Evolutionary conservation across 345 rosid genomes (phyloP).

Genomic region (Citrus reticulata): DNA sequence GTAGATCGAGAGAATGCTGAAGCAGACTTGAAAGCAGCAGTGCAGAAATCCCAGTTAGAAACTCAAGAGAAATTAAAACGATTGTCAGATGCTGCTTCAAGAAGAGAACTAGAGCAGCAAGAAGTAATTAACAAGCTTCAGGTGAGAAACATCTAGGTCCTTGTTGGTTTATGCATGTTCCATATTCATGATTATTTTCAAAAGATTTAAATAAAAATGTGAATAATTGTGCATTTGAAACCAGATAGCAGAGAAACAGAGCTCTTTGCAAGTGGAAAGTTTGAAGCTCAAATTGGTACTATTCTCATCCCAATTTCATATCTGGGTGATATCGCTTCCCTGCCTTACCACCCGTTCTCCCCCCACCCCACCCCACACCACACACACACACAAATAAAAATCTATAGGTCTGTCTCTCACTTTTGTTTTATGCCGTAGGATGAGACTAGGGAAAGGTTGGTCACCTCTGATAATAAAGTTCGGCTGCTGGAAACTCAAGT

Average conservation of each 20-base stretch:
- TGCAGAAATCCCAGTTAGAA: slow-evolving; percentile 74
- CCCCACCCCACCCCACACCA: too few species aligned
- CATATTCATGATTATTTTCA: slow-evolving; percentile 7
- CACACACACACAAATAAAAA: too few species aligned
- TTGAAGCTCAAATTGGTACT: slow-evolving; percentile 84
- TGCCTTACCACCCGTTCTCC: background rate
- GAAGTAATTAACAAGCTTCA: slow-evolving; percentile 83
- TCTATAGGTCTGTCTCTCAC: slow-evolving; percentile 6
- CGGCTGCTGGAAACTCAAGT: slow-evolving; percentile 90
- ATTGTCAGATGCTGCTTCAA: slow-evolving; percentile 54
- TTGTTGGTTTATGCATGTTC: slow-evolving; percentile 6
- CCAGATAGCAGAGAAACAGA: slow-evolving; percentile 78
- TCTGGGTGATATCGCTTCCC: background rate
- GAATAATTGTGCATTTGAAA: slow-evolving; percentile 18
- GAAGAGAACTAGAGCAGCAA: slow-evolving; percentile 69
- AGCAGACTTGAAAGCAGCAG: slow-evolving; percentile 67
- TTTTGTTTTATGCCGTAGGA: slow-evolving; percentile 47
- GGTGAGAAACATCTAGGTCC: slow-evolving; percentile 34
- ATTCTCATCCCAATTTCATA: background rate
- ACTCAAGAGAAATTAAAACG: slow-evolving; percentile 72
- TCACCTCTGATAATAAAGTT: slow-evolving; percentile 72
- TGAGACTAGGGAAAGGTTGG: slow-evolving; percentile 83
- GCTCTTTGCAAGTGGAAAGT: slow-evolving; percentile 66
- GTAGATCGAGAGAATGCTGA: slow-evolving; percentile 75
- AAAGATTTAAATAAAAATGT: slow-evolving; percentile 6